Conservation (phyloP, 192 early-diverging fungal species). For the Chytriomyces sp. region DNA sequence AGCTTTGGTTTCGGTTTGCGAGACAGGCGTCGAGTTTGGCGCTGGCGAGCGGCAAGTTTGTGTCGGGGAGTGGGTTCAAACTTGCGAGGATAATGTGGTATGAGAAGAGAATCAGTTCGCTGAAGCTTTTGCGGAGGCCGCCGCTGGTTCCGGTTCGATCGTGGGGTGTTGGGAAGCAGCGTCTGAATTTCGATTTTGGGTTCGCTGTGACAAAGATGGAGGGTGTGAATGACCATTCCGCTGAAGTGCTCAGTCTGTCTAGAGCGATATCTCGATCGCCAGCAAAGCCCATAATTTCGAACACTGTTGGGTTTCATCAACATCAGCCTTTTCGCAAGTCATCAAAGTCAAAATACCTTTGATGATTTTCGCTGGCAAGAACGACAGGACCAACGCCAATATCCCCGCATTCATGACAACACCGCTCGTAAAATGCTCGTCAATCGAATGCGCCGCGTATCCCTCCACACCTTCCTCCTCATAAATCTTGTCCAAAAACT, state of each 20-base stretch:
- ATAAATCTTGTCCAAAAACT: conserved; percentile 40
- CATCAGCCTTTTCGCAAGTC: not conserved
- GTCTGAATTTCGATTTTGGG: conserved; percentile 22
- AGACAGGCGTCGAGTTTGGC: conserved; percentile 61
- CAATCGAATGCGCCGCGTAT: conserved; percentile 50
- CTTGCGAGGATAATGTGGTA: conserved; percentile 81
- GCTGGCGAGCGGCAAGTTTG: conserved; percentile 69
- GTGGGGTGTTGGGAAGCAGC: conserved; percentile 35
- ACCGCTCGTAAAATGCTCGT: conserved; percentile 83
- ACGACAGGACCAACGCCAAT: conserved; percentile 80
- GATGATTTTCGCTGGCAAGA: conserved; percentile 65
- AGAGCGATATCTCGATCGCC: conserved; percentile 79
- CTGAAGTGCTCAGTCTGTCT: conserved; percentile 70
- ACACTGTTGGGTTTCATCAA: conserved; percentile 46
- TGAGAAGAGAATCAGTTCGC: conserved; percentile 70
- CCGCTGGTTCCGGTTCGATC: conserved; percentile 29
- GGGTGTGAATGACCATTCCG: conserved; percentile 61
- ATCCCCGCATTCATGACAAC: conserved; percentile 76
- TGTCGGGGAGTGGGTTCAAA: conserved; percentile 70
- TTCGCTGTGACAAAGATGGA: conserved; percentile 41
- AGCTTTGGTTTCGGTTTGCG: conserved; percentile 63
- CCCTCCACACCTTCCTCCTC: conserved; percentile 54
- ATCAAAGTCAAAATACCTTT: conserved; percentile 11
- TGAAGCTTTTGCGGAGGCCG: conserved; percentile 81
- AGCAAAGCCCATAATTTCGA: conserved; percentile 84